Conservation (phyloP, 345 rosid species). For the Eucalyptus fibrosa region DNA sequence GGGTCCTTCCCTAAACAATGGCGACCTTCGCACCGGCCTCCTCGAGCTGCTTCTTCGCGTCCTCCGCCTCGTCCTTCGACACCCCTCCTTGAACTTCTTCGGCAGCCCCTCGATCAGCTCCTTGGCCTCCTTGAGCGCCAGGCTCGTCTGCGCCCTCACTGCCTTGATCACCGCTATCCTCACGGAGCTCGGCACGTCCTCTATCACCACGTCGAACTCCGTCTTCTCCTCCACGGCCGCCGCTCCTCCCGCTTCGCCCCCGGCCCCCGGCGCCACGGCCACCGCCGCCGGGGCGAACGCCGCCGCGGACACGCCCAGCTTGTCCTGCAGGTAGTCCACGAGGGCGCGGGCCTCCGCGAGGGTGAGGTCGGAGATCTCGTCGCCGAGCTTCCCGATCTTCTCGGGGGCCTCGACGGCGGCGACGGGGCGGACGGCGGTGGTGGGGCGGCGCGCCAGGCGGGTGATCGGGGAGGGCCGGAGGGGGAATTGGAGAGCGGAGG, state of each 20-base stretch:
- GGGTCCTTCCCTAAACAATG: too few species aligned
- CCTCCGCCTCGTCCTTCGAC: too few species aligned
- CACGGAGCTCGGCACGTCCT: slow-evolving; percentile 56
- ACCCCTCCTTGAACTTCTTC: too few species aligned
- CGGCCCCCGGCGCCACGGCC: slow-evolving; percentile 17
- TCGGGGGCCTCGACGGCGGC: slow-evolving; percentile 63
- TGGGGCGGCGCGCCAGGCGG: slow-evolving; percentile 11
- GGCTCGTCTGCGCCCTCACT: too few species aligned
- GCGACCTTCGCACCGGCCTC: too few species aligned
- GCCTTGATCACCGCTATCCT: slow-evolving; percentile 46
- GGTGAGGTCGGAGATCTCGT: slow-evolving; percentile 58
- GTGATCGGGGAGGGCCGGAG: neutral
- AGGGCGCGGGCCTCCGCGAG: slow-evolving; percentile 71
- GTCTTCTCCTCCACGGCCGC: slow-evolving; percentile 59
- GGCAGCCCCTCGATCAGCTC: too few species aligned
- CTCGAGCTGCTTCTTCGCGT: too few species aligned
- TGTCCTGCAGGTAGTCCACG: slow-evolving; percentile 80
- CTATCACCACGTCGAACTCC: slow-evolving; percentile 72
- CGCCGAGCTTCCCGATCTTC: slow-evolving; percentile 61
- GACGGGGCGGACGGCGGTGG: slow-evolving; percentile 39
- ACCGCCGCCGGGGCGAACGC: slow-evolving; percentile 61
- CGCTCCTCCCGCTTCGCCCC: slow-evolving; percentile 5
- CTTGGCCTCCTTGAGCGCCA: too few species aligned
- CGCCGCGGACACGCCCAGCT: slow-evolving; percentile 74
- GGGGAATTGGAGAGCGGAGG: slow-evolving; percentile 28